Evolutionary conservation across 768 basidiomycete species (phyloP).

Genomic region (Ephemerocybe angulata): DNA sequence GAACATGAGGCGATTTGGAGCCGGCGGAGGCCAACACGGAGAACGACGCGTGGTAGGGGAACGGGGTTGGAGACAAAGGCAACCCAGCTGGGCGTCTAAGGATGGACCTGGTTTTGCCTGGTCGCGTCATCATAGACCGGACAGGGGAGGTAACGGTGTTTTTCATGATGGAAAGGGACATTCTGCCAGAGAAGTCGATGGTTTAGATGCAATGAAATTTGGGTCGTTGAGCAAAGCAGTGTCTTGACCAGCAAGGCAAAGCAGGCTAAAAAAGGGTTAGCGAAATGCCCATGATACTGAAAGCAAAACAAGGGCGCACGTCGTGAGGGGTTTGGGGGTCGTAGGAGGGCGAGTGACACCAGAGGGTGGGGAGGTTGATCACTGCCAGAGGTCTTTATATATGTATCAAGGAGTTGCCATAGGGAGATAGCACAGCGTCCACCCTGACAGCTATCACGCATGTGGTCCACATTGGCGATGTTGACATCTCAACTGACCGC

Average conservation of each 20-base stretch:
- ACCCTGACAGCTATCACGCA: constrained; percentile 1
- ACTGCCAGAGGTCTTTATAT: background rate
- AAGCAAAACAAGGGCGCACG: no score
- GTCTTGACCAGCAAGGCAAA: constrained; percentile 49
- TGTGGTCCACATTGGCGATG: background rate
- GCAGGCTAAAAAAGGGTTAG: no score
- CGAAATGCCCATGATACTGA: no score
- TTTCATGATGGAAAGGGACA: constrained; percentile 37
- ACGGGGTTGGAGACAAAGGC: constrained; percentile 32
- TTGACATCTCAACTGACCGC: background rate
- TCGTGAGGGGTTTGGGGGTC: constrained; percentile 16
- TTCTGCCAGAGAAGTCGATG: constrained; percentile 22
- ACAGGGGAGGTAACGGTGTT: constrained; percentile 32
- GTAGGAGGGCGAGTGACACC: constrained; percentile 26
- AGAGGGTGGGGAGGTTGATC: constrained; percentile 11
- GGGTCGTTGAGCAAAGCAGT: constrained; percentile 32
- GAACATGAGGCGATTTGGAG: constrained; percentile 49
- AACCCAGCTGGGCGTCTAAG: constrained; percentile 39
- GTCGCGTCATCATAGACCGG: constrained; percentile 21
- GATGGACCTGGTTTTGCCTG: constrained; percentile 31
- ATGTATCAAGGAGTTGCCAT: constrained; percentile 6
- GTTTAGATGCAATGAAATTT: constrained; percentile 11
- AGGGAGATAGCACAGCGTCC: constrained; percentile 7
- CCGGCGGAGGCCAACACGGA: constrained; percentile 30
- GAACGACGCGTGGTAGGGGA: constrained; percentile 28